phyloP scores from a whole-genome alignment of 2,329 filamentous ascomycete genomes.

The Tolypocladium paradoxum region DNA sequence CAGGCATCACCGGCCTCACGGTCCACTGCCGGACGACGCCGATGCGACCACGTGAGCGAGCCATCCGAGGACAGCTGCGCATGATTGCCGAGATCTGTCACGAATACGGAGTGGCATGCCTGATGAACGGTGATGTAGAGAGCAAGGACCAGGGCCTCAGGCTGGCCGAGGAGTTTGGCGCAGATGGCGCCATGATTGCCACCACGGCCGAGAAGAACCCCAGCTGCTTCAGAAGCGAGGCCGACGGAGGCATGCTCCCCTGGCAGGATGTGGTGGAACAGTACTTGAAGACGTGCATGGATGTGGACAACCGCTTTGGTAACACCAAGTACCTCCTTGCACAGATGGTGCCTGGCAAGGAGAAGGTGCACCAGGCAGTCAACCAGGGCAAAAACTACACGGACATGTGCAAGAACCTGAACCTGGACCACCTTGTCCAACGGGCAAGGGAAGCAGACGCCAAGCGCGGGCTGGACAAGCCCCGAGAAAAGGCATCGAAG shows the following conservation, averaged over 20 bases:
- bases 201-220: constrained; percentile 85
- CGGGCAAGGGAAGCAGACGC: constrained; percentile 56
- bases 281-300: constrained; percentile 63
- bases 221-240: constrained; percentile 65
- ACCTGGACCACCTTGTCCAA: constrained; percentile 50
- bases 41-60: constrained; percentile 83
- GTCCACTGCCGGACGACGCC: constrained; percentile 93
- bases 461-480: constrained; percentile 46
- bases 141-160: constrained; percentile 59
- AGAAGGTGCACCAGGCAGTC: constrained; percentile 49
- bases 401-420: constrained; percentile 55
- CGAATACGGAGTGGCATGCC: constrained; percentile 76
- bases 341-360: constrained; percentile 77
- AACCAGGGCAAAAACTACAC: constrained; percentile 59
- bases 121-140: constrained; percentile 92
- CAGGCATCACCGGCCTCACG: constrained; percentile 85
- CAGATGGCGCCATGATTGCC: constrained; percentile 95
- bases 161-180: constrained; percentile 69
- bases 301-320: constrained; percentile 74
- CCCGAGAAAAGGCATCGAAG: constrained; percentile 21
- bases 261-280: constrained; percentile 71
- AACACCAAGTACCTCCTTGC: constrained; percentile 89
- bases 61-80: constrained; percentile 72
- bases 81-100: constrained; percentile 77
- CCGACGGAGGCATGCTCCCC: constrained; percentile 56